Percentiles rank a stretch among this genome's conserved stretches.
Evolutionary conservation across 495 filamentous ascomycete genomes (phyloP).

Genomic region (Annulohypoxylon maeteangense): DNA sequence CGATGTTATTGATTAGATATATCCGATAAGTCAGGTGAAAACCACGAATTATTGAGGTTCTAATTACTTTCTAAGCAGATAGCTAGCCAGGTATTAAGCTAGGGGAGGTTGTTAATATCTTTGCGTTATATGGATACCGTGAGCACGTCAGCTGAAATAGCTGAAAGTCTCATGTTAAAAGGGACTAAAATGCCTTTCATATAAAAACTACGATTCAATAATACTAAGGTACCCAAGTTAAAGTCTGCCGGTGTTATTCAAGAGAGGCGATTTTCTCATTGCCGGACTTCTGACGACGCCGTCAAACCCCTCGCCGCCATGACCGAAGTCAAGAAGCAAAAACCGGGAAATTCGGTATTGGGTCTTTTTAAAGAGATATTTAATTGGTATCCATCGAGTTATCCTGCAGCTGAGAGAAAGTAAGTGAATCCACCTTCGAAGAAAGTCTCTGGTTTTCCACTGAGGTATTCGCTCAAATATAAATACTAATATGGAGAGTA

Average conservation of each 20-base stretch:
- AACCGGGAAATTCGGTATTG: constrained; percentile 32
- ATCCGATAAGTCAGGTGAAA: constrained; percentile 3
- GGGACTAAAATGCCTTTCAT: not conserved
- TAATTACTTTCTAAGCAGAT: not conserved
- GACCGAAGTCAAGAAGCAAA: constrained; percentile 37
- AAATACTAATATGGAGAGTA: constrained; percentile 43
- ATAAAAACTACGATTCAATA: not conserved
- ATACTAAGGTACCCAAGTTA: not conserved
- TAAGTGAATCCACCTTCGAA: constrained; percentile 41
- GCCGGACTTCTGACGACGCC: not conserved
- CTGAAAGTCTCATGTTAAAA: not conserved
- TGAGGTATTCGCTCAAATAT: constrained; percentile 23
- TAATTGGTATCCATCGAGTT: constrained; percentile 60
- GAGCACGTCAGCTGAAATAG: constrained; percentile 3
- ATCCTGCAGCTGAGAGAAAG: constrained; percentile 57
- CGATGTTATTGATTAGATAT: not conserved
- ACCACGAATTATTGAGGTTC: not conserved
- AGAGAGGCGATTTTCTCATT: not conserved
- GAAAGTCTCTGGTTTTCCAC: not conserved
- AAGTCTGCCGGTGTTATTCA: not conserved
- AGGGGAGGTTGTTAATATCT: not conserved
- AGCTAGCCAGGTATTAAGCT: not conserved
- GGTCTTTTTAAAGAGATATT: constrained; percentile 59
- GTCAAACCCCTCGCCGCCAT: constrained; percentile 8
- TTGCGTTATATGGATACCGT: not conserved